These are phyloP conservation scores for Scheffersomyces quercinus DNA, from an alignment of 1,139 yeast genomes.

Conservation along the genomic window DNA sequence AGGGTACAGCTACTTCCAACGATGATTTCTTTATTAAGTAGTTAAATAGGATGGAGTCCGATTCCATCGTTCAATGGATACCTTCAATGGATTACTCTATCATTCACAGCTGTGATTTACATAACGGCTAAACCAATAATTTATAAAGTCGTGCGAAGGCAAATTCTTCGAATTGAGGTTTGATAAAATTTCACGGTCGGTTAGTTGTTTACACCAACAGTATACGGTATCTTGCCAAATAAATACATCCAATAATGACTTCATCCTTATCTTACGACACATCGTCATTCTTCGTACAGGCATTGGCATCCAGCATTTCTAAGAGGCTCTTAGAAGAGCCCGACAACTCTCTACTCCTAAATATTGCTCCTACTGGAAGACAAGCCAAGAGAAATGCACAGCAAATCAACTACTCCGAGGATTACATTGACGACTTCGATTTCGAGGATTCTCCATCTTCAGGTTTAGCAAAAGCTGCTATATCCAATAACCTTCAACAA, in stretches of 20 bases:
- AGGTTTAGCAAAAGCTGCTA: slow-evolving; percentile 13
- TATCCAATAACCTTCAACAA: slow-evolving; percentile 18
- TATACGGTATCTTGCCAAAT: too few relatives aligned
- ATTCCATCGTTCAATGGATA: slow-evolving; percentile 10
- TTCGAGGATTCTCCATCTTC: slow-evolving; percentile 51
- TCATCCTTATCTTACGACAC: slow-evolving; percentile 12
- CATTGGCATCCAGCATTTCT: slow-evolving; percentile 16
- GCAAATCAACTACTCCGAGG: slow-evolving; percentile 82
- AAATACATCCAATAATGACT: too few relatives aligned
- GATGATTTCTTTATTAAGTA: slow-evolving; percentile 12
- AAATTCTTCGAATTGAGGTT: neutral
- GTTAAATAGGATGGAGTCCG: slow-evolving; percentile 11
- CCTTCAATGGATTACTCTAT: neutral
- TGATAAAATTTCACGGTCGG: neutral
- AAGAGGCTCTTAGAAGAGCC: slow-evolving; percentile 47
- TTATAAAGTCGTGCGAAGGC: neutral
- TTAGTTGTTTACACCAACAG: too few relatives aligned
- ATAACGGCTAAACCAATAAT: neutral
- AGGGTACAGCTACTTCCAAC: slow-evolving; percentile 10
- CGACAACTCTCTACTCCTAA: slow-evolving; percentile 59
- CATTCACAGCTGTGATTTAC: neutral
- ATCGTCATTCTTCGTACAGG: slow-evolving; percentile 16
- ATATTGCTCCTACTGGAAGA: slow-evolving; percentile 72
- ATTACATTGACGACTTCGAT: slow-evolving; percentile 62
- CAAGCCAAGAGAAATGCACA: slow-evolving; percentile 74